Conservation (phyloP, 2,329 filamentous ascomycete genomes). For the Leptoxyphium fumago region DNA sequence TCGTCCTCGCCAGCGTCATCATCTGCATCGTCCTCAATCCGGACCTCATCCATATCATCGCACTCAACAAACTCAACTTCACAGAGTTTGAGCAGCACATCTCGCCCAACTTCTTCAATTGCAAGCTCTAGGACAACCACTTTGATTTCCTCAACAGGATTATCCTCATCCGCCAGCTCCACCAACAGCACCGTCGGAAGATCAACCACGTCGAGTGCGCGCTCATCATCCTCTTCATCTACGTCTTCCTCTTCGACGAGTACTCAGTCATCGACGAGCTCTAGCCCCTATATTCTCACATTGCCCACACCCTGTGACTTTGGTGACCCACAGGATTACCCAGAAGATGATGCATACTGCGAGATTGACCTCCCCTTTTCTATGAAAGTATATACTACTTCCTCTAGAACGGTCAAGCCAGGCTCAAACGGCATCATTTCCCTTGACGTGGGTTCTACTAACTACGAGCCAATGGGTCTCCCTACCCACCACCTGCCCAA, state of each 20-base stretch:
- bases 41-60: neutral
- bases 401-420: constrained; percentile 11
- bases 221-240: neutral
- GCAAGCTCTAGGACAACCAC: constrained; percentile 1
- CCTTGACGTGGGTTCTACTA: constrained; percentile 12
- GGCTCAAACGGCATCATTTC: constrained; percentile 19
- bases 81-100: neutral
- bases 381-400: constrained; percentile 12
- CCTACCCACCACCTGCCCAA: constrained; percentile 14
- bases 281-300: constrained; percentile 12
- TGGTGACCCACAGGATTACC: constrained; percentile 13
- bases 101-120: neutral
- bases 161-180: constrained; percentile 2
- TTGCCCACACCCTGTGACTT: constrained; percentile 18
- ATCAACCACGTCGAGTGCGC: constrained; percentile 2
- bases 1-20: neutral
- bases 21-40: neutral
- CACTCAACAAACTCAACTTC: too few species aligned
- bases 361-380: constrained; percentile 17
- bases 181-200: neutral
- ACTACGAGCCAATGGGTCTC: constrained; percentile 11
- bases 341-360: constrained; percentile 21
- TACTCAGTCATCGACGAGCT: constrained; percentile 4
- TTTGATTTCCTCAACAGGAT: constrained; percentile 4
- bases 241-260: constrained; percentile 3